Percentiles rank a stretch among this genome's conserved stretches.
Evolutionary conservation across 1,139 yeast genomes (phyloP).

Genomic region (Saccharomyces pastorianus): DNA sequence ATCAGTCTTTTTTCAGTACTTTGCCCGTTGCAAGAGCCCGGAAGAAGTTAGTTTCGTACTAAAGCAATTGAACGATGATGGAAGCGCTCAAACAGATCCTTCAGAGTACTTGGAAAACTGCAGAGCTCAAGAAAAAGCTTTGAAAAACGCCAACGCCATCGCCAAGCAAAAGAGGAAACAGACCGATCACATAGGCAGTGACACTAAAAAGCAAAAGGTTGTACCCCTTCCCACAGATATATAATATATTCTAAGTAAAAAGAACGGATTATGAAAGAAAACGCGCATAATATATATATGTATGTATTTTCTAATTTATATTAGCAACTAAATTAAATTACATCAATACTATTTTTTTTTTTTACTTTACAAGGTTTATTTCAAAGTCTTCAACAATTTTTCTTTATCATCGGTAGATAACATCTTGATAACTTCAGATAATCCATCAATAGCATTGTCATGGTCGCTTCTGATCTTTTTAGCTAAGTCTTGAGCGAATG

Average conservation of each 20-base stretch:
- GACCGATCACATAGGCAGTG: slow-evolving; percentile 5
- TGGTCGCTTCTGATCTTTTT: slow-evolving; percentile 52
- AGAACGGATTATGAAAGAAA: not conserved
- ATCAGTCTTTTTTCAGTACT: slow-evolving; percentile 47
- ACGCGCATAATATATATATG: not conserved
- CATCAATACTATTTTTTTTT: not conserved
- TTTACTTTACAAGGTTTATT: not conserved
- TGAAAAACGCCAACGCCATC: not conserved
- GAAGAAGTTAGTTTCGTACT: slow-evolving; percentile 39
- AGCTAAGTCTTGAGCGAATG: slow-evolving; percentile 53
- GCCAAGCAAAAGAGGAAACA: slow-evolving; percentile 10
- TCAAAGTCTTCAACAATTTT: slow-evolving; percentile 20
- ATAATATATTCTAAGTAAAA: not conserved
- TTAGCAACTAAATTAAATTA: not conserved
- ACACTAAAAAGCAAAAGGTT: not conserved
- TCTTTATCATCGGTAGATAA: slow-evolving; percentile 57
- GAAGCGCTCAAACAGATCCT: slow-evolving; percentile 18
- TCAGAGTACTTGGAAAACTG: slow-evolving; percentile 14
- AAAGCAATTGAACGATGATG: slow-evolving; percentile 15
- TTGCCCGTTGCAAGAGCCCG: slow-evolving; percentile 50
- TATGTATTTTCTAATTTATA: not conserved
- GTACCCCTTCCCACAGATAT: not conserved
- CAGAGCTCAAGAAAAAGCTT: slow-evolving; percentile 18
- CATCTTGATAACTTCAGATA: slow-evolving; percentile 53
- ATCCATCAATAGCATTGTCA: slow-evolving; percentile 45